Base-by-base conservation (phyloP, 768 basidiomycete genomes). In the Cubamyces sp. region DNA sequence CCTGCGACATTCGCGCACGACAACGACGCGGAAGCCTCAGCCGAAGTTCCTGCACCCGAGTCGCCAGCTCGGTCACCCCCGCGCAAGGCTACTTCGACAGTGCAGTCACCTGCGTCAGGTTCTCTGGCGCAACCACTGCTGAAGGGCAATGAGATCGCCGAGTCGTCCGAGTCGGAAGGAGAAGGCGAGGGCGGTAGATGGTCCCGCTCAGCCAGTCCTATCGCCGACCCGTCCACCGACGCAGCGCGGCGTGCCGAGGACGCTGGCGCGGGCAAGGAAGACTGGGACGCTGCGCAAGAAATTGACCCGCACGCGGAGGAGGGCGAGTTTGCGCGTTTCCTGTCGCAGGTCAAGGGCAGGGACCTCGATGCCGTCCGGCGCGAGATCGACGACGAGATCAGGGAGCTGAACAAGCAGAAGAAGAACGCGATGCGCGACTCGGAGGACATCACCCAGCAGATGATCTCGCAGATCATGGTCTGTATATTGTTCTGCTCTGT, bases 381-480 rank as follows among this genome's bases (percentile, higher is more conserved):
- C 54, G 97, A 98, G 74, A 95, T 98, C 46, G 93, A 97, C 72
- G 89, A 90, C 49, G 97, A 99, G 74, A 94, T 99, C 62, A 81
- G 81, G 64, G 78, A 81, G 12, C 77, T 99, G 45, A 87, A 95
- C 72, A 81, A 86, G 74, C 91, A 96, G 76, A 84, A 86, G 72
- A 96, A 93, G 73, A 86, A 86, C 30, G 94, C 94, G 21, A 87
- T 95, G 86, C 82, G 96, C 12, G 96, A 98, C 75, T 90, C 94
- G 2, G 97, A 98, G 70, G 94, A 98, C 70, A 85, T 98, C 65
- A 95, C 94, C 3, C 90, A 93, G 71, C 92, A 96, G 67, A 98
- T 96, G 95, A 83, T 96, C 55, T 81, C 87, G 5, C 97, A 98
- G 73, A 85, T 87, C 63, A 84, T 85, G 80, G 83, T 83, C 39